Percentiles rank a stretch among this genome's conserved stretches.
phyloP scores from a whole-genome alignment of 176 grass and related monocot species.

The Carex littledalei region DNA sequence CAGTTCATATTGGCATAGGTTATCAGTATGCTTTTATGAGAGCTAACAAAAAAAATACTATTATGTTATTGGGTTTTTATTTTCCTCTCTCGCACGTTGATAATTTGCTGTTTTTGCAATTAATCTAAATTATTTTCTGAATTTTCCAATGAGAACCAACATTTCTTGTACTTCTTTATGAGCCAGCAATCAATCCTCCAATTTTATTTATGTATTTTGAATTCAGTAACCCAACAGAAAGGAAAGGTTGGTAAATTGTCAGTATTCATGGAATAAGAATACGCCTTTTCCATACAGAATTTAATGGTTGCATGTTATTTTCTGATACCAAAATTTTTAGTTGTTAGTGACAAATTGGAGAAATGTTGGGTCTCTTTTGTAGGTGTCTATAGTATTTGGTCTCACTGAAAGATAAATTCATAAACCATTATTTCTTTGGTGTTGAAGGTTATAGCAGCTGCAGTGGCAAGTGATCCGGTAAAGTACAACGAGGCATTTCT shows the following conservation, averaged over 20 bases:
- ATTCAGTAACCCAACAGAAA: neutral
- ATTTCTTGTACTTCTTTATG: neutral
- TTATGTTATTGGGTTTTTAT: neutral
- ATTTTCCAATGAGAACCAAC: neutral
- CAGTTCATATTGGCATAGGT: neutral
- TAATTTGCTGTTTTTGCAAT: neutral
- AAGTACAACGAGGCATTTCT: constrained; percentile 95
- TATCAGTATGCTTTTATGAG: neutral
- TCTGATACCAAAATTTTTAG: neutral
- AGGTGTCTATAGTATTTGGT: neutral
- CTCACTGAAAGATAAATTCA: neutral
- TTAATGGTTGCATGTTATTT: neutral
- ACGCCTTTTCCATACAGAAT: neutral
- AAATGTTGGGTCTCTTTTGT: neutral
- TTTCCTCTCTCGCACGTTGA: neutral
- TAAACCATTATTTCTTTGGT: neutral
- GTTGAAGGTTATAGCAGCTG: constrained; percentile 79
- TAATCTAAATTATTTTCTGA: neutral
- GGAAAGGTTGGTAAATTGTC: neutral
- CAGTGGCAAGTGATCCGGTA: constrained; percentile 66
- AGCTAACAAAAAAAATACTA: neutral
- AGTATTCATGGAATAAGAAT: neutral
- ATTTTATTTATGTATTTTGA: neutral
- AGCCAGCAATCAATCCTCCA: neutral
- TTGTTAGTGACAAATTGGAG: neutral